Evolutionary conservation across 768 basidiomycete genomes (phyloP), one percentile per base, ranked within the genome.

Genomic region (Macrolepiota dolichaula): DNA sequence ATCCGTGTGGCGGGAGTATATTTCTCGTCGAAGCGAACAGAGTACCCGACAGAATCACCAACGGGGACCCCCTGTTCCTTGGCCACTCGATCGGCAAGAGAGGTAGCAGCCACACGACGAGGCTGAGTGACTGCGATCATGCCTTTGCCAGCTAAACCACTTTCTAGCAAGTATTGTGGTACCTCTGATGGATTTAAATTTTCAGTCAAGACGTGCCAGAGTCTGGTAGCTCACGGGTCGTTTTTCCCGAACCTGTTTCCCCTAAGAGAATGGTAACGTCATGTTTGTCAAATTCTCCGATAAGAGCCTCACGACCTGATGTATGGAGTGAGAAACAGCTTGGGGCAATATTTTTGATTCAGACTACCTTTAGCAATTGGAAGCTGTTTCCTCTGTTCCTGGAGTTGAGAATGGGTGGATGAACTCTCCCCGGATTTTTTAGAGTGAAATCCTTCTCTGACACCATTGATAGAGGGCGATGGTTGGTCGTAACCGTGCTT

Each of bases 201-300:
- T 24, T 17, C 62, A 44, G 51, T 46, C 36, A 25, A 44, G 40
- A 35, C 51, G 29, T 52, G 38, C 13, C 35, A 61, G 57, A 9
- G 11, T 4, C 54, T n/a, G 50, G 54, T 57, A 44, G 87, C 94
- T 68, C 73, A 96, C 96, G 96, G 52, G 97, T 99, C 0, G 96
- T 96, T 77, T 99, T 99, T 64, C 97, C 97, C 19, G 95, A 97
- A 12, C 97, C 97, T 0, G 97, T 98, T 75, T 99, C 97, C 40
- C 96, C 97, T 1, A 99, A 82, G 9, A 99, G 83, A 47, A 98
- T 86, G 1, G 88, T 91, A 6, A 94, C 88, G 70, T 94, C 90
- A 77, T 92, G 88, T 64, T 85, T 81, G 32, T 75, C 73, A 55
- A 96, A 87, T 71, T 88, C 88, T 60, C 84, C 79, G 29, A 94